Base-by-base conservation (phyloP, 805 yeast genomes). In the Starmerella floris region DNA sequence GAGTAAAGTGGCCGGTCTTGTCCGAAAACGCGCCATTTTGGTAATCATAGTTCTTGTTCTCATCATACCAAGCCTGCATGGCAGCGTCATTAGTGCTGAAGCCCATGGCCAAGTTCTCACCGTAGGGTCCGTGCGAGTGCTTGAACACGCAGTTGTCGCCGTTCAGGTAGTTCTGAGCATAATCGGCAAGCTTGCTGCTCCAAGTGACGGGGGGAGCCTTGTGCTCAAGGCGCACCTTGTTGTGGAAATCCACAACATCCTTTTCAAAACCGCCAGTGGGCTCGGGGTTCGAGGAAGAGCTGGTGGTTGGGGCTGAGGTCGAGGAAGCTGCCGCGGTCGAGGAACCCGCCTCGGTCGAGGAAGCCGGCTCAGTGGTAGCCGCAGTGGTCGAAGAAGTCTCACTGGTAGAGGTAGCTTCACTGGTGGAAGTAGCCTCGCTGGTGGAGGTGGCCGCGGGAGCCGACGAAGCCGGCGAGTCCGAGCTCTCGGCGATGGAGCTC, bases 1-100 rank as follows among this genome's bases (percentile, higher is more conserved):
- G 88, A 17, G 88, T 79, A 64, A 80, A 83, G 62, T 83, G 94
- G 40, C 87, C 87, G 37, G 84, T 75, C n/a, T 61, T 50, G 30
- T 54, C 62, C 30, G 67, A 53, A 54, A 42, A 71, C 13, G 60
- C 62, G 26, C 77, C 75, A 49, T 63, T 65, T 23, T 67, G 56
- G 62, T 68, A 75, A 56, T 70, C 62, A 63, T 77, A 79, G 4
- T 57, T 37, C 39, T 54, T 45, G 41, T 78, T 68, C 62, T 80
- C 88, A 51, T 69, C 63, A 63, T 79, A 81, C 88, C 88, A 81
- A 3, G 83, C 87, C 23, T 69, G 68, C 10, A 76, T 74, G 2
- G 83, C 81, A n/a, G 25, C 65, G 40, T 64, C 64, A 6, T 70
- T 60, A 32, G 62, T 55, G 56, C 67, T 52, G 59, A 69, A 79